Evolutionary conservation across 805 yeast genomes (phyloP), one percentile per base, ranked within the genome.

Genomic region (Candida jianshihensis): DNA sequence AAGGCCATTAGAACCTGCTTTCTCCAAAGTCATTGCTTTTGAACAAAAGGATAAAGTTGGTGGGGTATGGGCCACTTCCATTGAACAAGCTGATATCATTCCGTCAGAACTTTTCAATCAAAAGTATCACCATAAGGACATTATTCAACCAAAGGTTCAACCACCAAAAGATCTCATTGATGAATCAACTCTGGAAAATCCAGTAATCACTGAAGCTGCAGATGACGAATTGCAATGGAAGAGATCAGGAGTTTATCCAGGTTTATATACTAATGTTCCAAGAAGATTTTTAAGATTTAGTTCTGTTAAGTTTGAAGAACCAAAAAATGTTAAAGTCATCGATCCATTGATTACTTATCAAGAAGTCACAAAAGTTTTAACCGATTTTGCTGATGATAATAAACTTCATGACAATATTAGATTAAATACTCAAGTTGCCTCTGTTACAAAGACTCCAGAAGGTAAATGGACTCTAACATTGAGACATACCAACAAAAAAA

Each of bases 231-330:
- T 54, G 30, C 64, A 63, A 25, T 66, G 71, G 71, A 53, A 46
- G 29, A 41, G 49, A 16, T 54, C 61, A 35, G 70, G 64, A 2
- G 54, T 65, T 11, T 66, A 52, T 34, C 52, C 59, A 6, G 53
- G 54, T 29, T 47, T 66, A n/a, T 65, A 56, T 47, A 59, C 68
- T 20, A 66, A 66, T 40, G 62, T 66, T 29, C 66, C 70, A 6
- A 37, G 59, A 24, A 42, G 62, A 30, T 63, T 61, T 41, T 49
- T 64, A 14, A 48, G 68, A 33, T 65, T 59, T 35, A 48, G 68
- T 6, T 53, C 64, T 1, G 47, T 69, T 31, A 42, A 51, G 7
- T 44, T 61, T 48, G 39, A 47, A 43, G 8, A 43, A 51, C 37
- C 56, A 37, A 37, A 32, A 13, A 26, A 15, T 2, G 24, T 26